Conservation (phyloP, 441 rosid species). For the Corymbia citriodora region DNA sequence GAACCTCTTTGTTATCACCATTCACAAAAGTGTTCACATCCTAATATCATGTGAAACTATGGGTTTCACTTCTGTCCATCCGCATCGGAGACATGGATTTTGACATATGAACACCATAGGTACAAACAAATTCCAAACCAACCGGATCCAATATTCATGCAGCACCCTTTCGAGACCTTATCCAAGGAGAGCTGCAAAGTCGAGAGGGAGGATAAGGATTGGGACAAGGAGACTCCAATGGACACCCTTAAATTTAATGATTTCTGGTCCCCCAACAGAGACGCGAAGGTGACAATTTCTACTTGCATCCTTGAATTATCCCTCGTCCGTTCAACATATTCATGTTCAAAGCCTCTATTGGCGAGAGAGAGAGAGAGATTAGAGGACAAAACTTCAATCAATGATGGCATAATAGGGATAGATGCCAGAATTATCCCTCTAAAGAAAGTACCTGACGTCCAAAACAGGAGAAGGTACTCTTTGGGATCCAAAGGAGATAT, state of each 20-base stretch:
- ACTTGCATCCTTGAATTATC: neutral
- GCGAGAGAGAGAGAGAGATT: neutral
- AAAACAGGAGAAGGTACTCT: neutral
- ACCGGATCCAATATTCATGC: neutral
- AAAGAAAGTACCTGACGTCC: neutral
- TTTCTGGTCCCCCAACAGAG: neutral
- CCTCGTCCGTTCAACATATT: neutral
- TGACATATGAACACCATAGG: neutral
- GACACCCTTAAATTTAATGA: neutral
- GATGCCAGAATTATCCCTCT: neutral
- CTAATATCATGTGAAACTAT: neutral
- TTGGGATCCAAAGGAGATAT: neutral
- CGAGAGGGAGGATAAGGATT: neutral
- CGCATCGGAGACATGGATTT: neutral
- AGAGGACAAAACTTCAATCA: neutral
- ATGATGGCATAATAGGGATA: neutral
- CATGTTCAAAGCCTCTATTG: neutral
- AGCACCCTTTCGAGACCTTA: neutral
- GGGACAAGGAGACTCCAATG: neutral
- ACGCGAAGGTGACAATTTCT: neutral
- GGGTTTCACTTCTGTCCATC: neutral
- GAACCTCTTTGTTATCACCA: neutral
- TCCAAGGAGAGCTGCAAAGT: neutral
- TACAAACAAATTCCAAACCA: neutral
- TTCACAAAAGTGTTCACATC: neutral